Conservation (phyloP, 2,329 filamentous ascomycete species). For the Monilinia aucupariae region DNA sequence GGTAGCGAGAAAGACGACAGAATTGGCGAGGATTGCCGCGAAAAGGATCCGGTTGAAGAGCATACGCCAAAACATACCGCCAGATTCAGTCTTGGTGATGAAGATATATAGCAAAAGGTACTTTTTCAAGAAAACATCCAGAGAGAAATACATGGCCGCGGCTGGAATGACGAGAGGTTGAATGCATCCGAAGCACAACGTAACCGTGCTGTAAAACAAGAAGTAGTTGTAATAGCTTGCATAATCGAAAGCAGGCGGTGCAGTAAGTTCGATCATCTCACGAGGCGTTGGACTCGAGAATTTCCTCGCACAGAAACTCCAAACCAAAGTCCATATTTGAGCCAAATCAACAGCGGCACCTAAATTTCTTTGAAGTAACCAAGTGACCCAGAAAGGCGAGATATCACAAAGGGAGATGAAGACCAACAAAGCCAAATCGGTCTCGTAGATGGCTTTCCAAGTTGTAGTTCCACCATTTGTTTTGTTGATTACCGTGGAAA, state of each 20-base stretch:
- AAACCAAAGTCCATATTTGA: constrained; percentile 78
- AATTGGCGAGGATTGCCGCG: constrained; percentile 69
- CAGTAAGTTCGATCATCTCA: constrained; percentile 86
- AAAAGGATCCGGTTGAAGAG: constrained; percentile 92
- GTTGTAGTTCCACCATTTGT: constrained; percentile 53
- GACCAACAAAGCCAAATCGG: constrained; percentile 56
- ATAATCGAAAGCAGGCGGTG: constrained; percentile 89
- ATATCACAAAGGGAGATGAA: constrained; percentile 74
- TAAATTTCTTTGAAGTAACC: constrained; percentile 85
- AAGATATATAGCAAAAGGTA: constrained; percentile 93
- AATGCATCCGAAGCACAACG: constrained; percentile 75
- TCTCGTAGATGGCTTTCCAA: constrained; percentile 62
- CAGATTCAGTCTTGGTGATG: constrained; percentile 93
- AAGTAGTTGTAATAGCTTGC: constrained; percentile 98
- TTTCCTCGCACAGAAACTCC: constrained; percentile 77
- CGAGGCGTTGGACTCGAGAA: constrained; percentile 85
- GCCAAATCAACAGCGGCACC: constrained; percentile 92
- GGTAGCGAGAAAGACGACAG: constrained; percentile 70
- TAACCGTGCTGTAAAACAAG: constrained; percentile 86
- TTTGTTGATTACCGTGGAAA: constrained; percentile 57
- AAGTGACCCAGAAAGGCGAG: constrained; percentile 91
- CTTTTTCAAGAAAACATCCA: constrained; percentile 90
- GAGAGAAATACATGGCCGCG: constrained; percentile 79
- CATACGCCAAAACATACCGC: constrained; percentile 85
- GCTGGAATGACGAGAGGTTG: constrained; percentile 85